Base-by-base conservation (phyloP, 805 yeast genomes). In the Scheffersomyces spartinae region DNA sequence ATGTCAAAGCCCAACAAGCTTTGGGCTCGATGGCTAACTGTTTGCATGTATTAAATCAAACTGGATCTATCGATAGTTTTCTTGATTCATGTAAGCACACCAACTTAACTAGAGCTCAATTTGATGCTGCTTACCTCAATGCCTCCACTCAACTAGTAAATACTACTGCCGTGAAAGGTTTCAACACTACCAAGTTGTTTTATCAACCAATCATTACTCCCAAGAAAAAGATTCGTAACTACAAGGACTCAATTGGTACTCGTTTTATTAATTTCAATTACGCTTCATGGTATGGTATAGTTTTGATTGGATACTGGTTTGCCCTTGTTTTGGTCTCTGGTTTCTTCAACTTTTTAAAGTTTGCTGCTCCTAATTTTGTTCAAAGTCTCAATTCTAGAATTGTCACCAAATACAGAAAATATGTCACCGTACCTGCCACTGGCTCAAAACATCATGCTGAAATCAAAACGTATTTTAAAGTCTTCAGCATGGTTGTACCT, bases 11-110 rank as follows among this genome's bases (percentile, higher is more conserved):
- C 33, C 63, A 53, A 33, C 61, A 43, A 9, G 62, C 61, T 4
- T 45, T 58, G 33, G 64, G 63, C 3, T 34, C 58, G 5, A 45
- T 53, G 49, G 52, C 60, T 13, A 46, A 40, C 32, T 57, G 61
- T 35, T 39, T 58, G 26, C 35, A 37, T 13, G 26, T 27, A 27
- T 23, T 42, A 18, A 53, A 53, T 11, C 30, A 35, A 24, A 31
- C 33, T 7, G 33, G 35, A 9, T 52, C 52, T 11, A 28, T 36
- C 11, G 17, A 33, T 2, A 17, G 22, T 4, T 47, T 43, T 26
- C 20, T 47, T n/a, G 23, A 39, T 16, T 18, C 27, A 7, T 34
- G 37, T 26, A 23, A 34, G 8, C 20, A 30, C 14, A 21, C 18
- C 10, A 31, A 29, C 3, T 47, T 57, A 31, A 52, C 62, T 8